phyloP scores from a whole-genome alignment of 176 grass and related monocot species.

The Bolboschoenus planiculmis region DNA sequence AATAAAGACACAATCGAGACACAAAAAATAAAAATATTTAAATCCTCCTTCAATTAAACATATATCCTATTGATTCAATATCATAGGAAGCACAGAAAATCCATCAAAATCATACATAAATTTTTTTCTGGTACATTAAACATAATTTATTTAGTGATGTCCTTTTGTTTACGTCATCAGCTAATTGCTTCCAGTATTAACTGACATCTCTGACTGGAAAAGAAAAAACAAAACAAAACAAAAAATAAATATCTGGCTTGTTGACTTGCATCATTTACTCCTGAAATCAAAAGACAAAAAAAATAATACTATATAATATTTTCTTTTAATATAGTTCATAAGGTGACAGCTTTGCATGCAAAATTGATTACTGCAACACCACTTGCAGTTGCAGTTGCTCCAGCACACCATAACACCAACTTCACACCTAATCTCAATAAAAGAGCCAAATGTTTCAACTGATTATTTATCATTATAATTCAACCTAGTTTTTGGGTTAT shows the following conservation, averaged over 20 bases:
- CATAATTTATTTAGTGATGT: background rate
- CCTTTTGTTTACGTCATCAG: background rate
- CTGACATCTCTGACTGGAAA: constrained; percentile 11
- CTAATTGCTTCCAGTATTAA: background rate
- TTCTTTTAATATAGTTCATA: background rate
- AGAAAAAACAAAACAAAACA: too few relatives aligned
- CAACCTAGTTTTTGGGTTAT: too few relatives aligned
- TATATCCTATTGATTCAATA: background rate
- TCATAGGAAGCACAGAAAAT: background rate
- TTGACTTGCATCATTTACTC: background rate
- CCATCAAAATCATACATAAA: background rate
- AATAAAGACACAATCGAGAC: too few relatives aligned
- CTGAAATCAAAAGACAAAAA: background rate
- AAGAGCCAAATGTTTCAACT: background rate
- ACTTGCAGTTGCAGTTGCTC: background rate
- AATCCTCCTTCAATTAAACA: too few relatives aligned
- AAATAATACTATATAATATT: background rate
- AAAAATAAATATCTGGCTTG: too few relatives aligned
- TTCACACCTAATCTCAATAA: background rate
- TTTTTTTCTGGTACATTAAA: background rate
- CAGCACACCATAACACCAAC: background rate
- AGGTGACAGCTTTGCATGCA: background rate
- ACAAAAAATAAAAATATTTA: too few relatives aligned
- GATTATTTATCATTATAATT: too few relatives aligned
- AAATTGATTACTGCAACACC: background rate